Evolutionary conservation across 2,329 filamentous ascomycete genomes (phyloP).

Genomic region (Sporothrix protearum): DNA sequence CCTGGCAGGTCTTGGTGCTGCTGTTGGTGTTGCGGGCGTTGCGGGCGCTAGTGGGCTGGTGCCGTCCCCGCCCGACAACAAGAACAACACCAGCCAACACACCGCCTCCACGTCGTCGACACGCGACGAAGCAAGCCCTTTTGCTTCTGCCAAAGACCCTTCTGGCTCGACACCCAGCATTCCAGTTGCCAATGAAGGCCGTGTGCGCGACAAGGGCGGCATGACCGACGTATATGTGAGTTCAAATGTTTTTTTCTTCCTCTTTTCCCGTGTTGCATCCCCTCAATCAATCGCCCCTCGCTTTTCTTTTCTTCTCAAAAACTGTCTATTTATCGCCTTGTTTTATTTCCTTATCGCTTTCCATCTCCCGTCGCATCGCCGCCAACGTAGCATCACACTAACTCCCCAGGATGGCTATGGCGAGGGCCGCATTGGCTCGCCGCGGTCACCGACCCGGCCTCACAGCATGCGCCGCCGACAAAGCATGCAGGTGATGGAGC

Average conservation of each 20-base stretch:
- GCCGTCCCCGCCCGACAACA: constrained; percentile 14
- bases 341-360: background rate
- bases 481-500: constrained; percentile 93
- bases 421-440: constrained; percentile 80
- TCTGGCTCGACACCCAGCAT: constrained; percentile 40
- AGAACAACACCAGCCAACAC: constrained; percentile 22
- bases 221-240: constrained; percentile 95
- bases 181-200: constrained; percentile 82
- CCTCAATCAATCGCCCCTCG: background rate
- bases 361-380: background rate
- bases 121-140: constrained; percentile 17
- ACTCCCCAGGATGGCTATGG: constrained; percentile 78
- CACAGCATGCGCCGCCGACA: constrained; percentile 95
- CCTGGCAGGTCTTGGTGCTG: background rate
- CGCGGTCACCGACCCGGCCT: constrained; percentile 86
- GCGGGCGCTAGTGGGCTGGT: constrained; percentile 1
- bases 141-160: constrained; percentile 28
- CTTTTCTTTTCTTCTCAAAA: constrained; percentile 5
- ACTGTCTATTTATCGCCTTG: background rate
- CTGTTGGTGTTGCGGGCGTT: background rate
- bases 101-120: constrained; percentile 30
- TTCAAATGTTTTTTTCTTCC: constrained; percentile 35
- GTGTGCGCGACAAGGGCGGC: constrained; percentile 68
- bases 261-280: background rate
- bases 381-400: background rate